These are phyloP conservation scores for Ophiosphaerella korrae DNA, from an alignment of 2,329 filamentous ascomycete genomes.

Conservation along the genomic window DNA sequence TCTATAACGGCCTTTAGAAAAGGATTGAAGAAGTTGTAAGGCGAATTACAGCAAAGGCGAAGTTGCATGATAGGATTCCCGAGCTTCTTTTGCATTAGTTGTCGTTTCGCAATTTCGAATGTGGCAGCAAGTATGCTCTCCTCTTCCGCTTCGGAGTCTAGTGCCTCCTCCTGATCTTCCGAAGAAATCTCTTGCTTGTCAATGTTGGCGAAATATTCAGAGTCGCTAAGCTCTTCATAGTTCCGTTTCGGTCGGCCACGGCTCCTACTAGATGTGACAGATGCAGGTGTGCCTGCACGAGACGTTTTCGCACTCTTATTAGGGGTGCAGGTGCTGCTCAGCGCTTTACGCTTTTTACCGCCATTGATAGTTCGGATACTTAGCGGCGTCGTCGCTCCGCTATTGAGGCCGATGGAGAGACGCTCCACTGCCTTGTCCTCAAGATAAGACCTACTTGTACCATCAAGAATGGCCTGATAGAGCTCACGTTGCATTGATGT, in stretches of 20 bases:
- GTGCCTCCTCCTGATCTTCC: conserved; percentile 47
- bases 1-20: conserved; percentile 63
- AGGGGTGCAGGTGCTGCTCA: conserved; percentile 52
- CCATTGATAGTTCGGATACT: conserved; percentile 51
- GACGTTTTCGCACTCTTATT: conserved; percentile 79
- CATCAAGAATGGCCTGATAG: conserved; percentile 74
- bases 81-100: conserved; percentile 88
- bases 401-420: conserved; percentile 54
- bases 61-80: conserved; percentile 93
- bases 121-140: conserved; percentile 70
- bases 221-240: conserved; percentile 76
- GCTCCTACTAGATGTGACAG: conserved; percentile 56
- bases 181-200: conserved; percentile 60
- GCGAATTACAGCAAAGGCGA: conserved; percentile 87
- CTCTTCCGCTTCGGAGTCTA: conserved; percentile 58
- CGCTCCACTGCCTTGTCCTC: conserved; percentile 77
- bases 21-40: conserved; percentile 96
- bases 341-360: conserved; percentile 64
- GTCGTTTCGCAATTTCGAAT: conserved; percentile 79
- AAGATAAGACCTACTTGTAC: conserved; percentile 61
- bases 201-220: conserved; percentile 80
- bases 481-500: conserved; percentile 89
- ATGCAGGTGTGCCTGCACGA: conserved; percentile 72
- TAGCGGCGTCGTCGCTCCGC: conserved; percentile 55
- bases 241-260: conserved; percentile 62